Evolutionary conservation across 2,329 filamentous ascomycete species (phyloP).

Genomic region (Talaromyces marneffei): DNA sequence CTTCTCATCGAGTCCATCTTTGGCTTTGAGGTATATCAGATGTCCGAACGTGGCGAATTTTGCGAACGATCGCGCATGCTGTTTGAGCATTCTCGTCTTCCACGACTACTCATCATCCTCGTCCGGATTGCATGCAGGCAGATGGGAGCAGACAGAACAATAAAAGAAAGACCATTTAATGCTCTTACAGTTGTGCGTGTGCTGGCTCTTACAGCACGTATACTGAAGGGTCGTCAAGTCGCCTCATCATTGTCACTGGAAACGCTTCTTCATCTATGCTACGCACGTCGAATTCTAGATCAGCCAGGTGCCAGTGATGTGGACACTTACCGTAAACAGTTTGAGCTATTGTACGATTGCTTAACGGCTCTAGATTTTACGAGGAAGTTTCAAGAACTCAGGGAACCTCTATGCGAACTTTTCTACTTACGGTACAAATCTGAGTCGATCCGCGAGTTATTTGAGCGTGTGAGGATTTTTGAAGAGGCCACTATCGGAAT

Average conservation of each 20-base stretch:
- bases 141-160: not conserved
- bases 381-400: slow-evolving; percentile 7
- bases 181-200: not conserved
- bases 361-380: slow-evolving; percentile 9
- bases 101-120: not conserved
- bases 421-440: slow-evolving; percentile 6
- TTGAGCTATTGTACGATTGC: slow-evolving; percentile 6
- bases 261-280: slow-evolving; percentile 7
- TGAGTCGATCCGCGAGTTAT: not conserved
- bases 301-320: not conserved
- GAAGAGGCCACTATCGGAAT: slow-evolving; percentile 1
- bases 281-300: slow-evolving; percentile 7
- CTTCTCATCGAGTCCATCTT: slow-evolving; percentile 11
- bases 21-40: slow-evolving; percentile 6
- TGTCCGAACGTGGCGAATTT: not conserved
- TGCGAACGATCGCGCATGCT: not conserved
- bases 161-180: slow-evolving; percentile 4
- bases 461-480: not conserved
- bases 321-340: not conserved
- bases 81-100: slow-evolving; percentile 8
- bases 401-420: not conserved
- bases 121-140: not conserved
- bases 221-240: not conserved
- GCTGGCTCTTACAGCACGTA: not conserved
- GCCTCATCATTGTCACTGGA: slow-evolving; percentile 1